These are phyloP conservation scores for Podaxis sp. DNA, from an alignment of 768 basidiomycete species.

Conservation along the genomic window DNA sequence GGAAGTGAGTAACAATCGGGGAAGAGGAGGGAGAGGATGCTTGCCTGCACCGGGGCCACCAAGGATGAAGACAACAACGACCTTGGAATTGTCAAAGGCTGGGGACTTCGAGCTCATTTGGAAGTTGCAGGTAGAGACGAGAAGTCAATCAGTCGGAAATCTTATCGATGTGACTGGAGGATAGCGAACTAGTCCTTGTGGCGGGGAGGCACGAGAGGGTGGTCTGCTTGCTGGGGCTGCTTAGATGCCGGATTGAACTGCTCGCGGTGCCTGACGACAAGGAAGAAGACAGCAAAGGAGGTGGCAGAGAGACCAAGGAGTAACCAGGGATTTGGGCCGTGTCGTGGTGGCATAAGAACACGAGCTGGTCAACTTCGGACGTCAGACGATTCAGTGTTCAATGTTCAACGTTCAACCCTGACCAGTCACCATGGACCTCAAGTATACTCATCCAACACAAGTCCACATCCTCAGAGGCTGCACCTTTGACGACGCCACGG, in stretches of 20 bases:
- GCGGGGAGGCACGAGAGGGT: constrained; percentile 61
- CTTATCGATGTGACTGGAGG: constrained; percentile 33
- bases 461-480: constrained; percentile 63
- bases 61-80: constrained; percentile 91
- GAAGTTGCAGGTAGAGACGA: constrained; percentile 27
- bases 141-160: constrained; percentile 14
- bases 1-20: constrained; percentile 2
- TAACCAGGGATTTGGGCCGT: constrained; percentile 59
- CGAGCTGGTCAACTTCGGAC: constrained; percentile 3
- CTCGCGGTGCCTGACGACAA: constrained; percentile 53
- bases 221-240: constrained; percentile 56
- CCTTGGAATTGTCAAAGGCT: constrained; percentile 65
- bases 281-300: constrained; percentile 56
- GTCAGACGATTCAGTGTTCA: constrained; percentile 1
- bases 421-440: constrained; percentile 45
- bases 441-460: constrained; percentile 53
- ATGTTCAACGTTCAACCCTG: neutral
- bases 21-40: constrained; percentile 4
- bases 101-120: constrained; percentile 23
- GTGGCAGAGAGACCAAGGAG: constrained; percentile 51
- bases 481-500: constrained; percentile 56
- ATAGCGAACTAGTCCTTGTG: constrained; percentile 28
- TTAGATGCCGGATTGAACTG: constrained; percentile 53
- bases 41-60: constrained; percentile 95
- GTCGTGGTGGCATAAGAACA: constrained; percentile 20